Percentiles rank a stretch among this genome's conserved stretches.
phyloP scores from a whole-genome alignment of 805 yeast genomes.

The Candida jianshihensis region DNA sequence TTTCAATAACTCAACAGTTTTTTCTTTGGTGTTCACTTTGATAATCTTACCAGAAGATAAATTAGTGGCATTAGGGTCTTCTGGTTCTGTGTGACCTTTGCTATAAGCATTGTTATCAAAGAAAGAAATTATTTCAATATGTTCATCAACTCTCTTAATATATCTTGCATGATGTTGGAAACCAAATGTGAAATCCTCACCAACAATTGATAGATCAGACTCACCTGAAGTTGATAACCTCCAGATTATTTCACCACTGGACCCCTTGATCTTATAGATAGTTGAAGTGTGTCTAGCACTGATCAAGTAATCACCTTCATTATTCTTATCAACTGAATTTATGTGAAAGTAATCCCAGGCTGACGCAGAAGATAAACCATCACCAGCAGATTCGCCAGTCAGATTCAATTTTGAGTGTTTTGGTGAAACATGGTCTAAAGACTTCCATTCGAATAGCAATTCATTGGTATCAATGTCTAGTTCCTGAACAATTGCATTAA shows the following conservation, averaged over 20 bases:
- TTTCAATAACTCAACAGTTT: constrained; percentile 22
- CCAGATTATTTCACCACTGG: constrained; percentile 30
- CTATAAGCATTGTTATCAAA: constrained; percentile 34
- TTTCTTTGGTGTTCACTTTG: constrained; percentile 26
- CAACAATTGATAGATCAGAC: constrained; percentile 15
- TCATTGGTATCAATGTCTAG: constrained; percentile 29
- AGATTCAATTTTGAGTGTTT: constrained; percentile 26
- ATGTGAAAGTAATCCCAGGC: constrained; percentile 37
- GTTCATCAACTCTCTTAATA: constrained; percentile 2
- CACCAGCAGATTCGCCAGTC: constrained; percentile 27
- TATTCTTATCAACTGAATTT: constrained; percentile 32
- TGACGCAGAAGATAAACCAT: constrained; percentile 20
- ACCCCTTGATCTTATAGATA: constrained; percentile 29
- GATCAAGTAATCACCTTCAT: constrained; percentile 27
- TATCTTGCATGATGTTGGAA: constrained; percentile 33
- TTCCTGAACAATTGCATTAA: constrained; percentile 30
- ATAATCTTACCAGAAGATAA: constrained; percentile 29
- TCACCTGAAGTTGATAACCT: constrained; percentile 24
- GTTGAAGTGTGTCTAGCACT: constrained; percentile 31
- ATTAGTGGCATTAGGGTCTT: constrained; percentile 16
- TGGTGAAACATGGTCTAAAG: constrained; percentile 27
- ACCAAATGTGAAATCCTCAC: constrained; percentile 19
- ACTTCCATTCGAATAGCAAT: constrained; percentile 25
- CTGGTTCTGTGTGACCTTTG: constrained; percentile 25
- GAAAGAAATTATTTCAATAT: constrained; percentile 27